A percentile compares a stretch with the other conserved stretches of the same genome.
Evolutionary conservation across 169 alveolate genomes (phyloP).

Genomic region (Plasmodium gallinaceum): DNA sequence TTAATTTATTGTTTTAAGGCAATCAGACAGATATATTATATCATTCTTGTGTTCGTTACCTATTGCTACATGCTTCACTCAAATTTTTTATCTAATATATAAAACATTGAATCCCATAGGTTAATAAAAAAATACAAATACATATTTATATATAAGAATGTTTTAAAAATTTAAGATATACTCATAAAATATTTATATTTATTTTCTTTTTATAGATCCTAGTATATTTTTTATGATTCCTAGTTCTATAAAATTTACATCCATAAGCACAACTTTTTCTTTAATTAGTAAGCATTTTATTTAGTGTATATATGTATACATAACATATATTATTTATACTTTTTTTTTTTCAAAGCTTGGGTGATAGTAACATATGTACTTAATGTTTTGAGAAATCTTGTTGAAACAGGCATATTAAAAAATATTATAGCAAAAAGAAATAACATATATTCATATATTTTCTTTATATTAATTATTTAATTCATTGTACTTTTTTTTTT

Average conservation of each 20-base stretch:
- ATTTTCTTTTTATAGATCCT: conserved; percentile 24
- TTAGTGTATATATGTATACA: not conserved
- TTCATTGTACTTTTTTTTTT: not conserved
- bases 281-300: conserved; percentile 14
- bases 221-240: conserved; percentile 69
- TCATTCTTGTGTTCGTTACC: conserved; percentile 43
- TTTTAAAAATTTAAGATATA: too few relatives aligned
- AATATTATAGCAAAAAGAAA: not conserved
- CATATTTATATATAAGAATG: not conserved
- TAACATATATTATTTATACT: conserved; percentile 2
- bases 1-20: conserved; percentile 1
- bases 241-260: conserved; percentile 44
- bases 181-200: not conserved
- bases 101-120: conserved; percentile 70
- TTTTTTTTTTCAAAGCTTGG: conserved; percentile 21
- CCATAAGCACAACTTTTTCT: conserved; percentile 65
- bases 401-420: conserved; percentile 30
- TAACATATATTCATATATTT: not conserved
- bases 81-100: conserved; percentile 21
- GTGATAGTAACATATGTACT: conserved; percentile 18
- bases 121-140: not conserved
- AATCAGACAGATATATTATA: conserved; percentile 42
- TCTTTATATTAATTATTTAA: not conserved
- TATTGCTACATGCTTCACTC: conserved; percentile 36
- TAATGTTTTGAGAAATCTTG: conserved; percentile 20